phyloP scores from a whole-genome alignment of 345 rosid species.

The Arabis alpina region DNA sequence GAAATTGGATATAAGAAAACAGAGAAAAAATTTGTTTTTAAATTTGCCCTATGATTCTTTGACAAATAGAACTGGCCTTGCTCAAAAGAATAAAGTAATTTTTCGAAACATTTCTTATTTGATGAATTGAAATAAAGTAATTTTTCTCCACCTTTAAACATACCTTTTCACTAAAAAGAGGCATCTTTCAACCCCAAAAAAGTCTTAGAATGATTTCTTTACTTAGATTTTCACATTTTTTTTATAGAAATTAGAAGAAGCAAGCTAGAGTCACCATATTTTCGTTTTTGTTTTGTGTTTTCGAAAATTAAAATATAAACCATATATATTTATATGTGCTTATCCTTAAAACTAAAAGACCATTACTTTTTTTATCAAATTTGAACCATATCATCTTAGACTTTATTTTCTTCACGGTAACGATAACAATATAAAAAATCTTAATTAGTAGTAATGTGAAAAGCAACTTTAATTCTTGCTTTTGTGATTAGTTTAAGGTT shows the following conservation, averaged over 20 bases:
- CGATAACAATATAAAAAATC: constrained; percentile 8
- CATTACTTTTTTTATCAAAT: background rate
- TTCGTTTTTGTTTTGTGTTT: background rate
- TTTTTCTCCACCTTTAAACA: no score
- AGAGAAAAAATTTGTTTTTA: no score
- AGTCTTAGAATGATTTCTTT: background rate
- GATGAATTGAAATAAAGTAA: no score
- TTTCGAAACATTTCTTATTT: no score
- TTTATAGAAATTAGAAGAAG: background rate
- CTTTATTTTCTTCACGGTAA: constrained; percentile 30
- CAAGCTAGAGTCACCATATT: background rate
- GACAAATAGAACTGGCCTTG: no score
- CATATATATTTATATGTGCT: no score
- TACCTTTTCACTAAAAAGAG: background rate
- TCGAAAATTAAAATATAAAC: background rate
- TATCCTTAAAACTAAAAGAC: background rate
- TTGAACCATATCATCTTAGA: background rate
- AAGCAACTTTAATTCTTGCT: constrained; percentile 29
- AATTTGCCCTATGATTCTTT: no score
- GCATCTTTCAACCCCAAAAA: background rate
- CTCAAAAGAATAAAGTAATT: no score
- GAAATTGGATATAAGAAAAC: no score
- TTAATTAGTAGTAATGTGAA: constrained; percentile 31
- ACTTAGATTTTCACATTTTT: background rate
- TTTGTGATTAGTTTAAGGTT: constrained; percentile 44